A percentile compares a stretch with the other conserved stretches of the same genome.
These are phyloP conservation scores for Taphrina pruni DNA, from an alignment of 1,139 yeast species.

Conservation along the genomic window DNA sequence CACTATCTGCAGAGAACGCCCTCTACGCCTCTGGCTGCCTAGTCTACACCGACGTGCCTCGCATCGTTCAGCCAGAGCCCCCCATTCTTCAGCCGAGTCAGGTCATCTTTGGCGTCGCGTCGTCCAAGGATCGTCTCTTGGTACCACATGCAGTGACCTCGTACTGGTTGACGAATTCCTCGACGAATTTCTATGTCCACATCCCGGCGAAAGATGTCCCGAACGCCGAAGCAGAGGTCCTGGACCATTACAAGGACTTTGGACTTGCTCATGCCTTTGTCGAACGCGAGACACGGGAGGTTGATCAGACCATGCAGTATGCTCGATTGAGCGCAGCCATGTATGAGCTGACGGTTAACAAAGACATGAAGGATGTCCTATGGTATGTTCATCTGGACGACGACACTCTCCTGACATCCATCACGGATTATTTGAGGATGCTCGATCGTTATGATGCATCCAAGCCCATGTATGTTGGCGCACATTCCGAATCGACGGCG, in stretches of 20 bases:
- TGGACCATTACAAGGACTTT: not conserved
- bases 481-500: conserved; percentile 2
- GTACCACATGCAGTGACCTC: conserved; percentile 1
- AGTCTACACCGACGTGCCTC: conserved; percentile 2
- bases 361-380: not conserved
- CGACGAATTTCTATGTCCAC: conserved; percentile 17
- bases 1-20: not conserved
- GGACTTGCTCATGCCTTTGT: not conserved
- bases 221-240: not conserved
- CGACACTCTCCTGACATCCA: conserved; percentile 16
- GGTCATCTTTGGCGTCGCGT: conserved; percentile 22
- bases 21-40: not conserved
- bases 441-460: conserved; percentile 15
- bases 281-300: conserved; percentile 2
- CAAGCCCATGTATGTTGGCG: conserved; percentile 11
- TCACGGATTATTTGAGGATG: conserved; percentile 15
- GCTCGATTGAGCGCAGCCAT: conserved; percentile 20
- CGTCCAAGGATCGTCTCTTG: conserved; percentile 14
- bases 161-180: conserved; percentile 12
- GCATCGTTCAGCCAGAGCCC: conserved; percentile 14
- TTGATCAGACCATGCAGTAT: conserved; percentile 23
- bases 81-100: conserved; percentile 7
- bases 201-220: not conserved
- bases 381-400: conserved; percentile 23
- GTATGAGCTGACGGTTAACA: conserved; percentile 4